Evolutionary conservation across 306 rosid genomes (phyloP), one percentile per base, ranked within the genome.

Genomic region (Cicer arietinum): DNA sequence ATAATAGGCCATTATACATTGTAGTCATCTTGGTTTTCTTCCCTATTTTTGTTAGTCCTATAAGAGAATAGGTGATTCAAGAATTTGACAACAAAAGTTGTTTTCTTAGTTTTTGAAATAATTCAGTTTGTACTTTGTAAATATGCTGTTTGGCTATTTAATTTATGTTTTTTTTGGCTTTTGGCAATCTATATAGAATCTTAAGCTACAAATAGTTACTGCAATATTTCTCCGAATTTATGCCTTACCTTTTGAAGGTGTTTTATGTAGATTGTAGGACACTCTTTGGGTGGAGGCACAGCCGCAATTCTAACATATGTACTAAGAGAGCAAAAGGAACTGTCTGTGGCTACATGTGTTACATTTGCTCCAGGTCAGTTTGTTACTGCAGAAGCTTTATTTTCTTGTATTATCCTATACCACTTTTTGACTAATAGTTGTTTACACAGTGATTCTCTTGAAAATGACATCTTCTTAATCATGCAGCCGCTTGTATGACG

Each of bases 241-340:
- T 47, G 56, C 40, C 74, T 48, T 59, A 25, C 45, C 18, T 58
- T 48, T 66, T 69, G 10, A 40, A 69, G 68, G 13, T 45, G 42
- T 54, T 75, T 47, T 44, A 44, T 35, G 40, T 81, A 94, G 98
- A 87, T 94, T 81, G 96, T 94, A 43, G 98, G 98, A 54, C 98
- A 94, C 78, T 94, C 98, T 53, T 88, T 94, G 88, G 98, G 98
- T 56, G 98, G 98, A 80, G 97, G 98, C 74, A 94, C 98, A 46
- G 97, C 98, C 16, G 97, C 96, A 60, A 90, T 94, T 78, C 84
- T 94, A 67, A 94, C 98, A 16, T 91, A 90, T 80, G 88, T 92
- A 75, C 80, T 94, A 84, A 85, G 97, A 77, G 97, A 94, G 89
- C 88, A 80, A 83, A 91, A 86, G 84, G 96, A 91, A 78, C 80